Evolutionary conservation across 495 filamentous ascomycete genomes (phyloP), one percentile per base, ranked within the genome.

Genomic region (Penicillium longicatenatum): DNA sequence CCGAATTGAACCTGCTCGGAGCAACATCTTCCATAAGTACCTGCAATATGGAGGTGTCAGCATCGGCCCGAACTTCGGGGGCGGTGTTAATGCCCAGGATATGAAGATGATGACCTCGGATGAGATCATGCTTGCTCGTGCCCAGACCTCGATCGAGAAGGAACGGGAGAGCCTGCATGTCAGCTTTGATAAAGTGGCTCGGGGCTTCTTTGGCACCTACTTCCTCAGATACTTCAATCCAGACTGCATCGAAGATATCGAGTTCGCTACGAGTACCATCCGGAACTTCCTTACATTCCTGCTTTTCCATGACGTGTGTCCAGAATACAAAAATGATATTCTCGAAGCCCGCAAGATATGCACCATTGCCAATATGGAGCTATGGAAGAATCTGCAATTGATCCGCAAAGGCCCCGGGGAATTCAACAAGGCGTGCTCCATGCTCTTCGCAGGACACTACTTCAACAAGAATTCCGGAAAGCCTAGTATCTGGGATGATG

Each of bases 251-350:
- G 76, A 79, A 1, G 81, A 89, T 59, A 79, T 98, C 54, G 76
- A 81, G 49, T 58, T 77, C 16, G 77, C 74, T 10, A 80, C 82
- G 12, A 73, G 76, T 20, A 83, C 94, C 4, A 78, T 97, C 47
- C 81, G 82, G 50, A 96, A 94, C 71, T 97, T 97, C 70, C 82
- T 95, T 55, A 92, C 91, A 60, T 98, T 96, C 62, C 77, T 97
- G 12, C 75, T 92, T 14, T 81, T 82, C 55, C 93, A 97, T 63
- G 78, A 89, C 35, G 93, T 95, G n/a, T 95, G 91, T 47, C 73
- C 80, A 6, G 68, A 78, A 10, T 75, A 93, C 70, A 75, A 64
- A 1, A 76, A 80, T 0, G 82, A 90, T 59, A 79, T 98, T 50
- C 69, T 82, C 26, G 78, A 76, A 3, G 93, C 92, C 2, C 78